Conservation (phyloP, 192 early-diverging fungal genomes). For the Rhizoclosmatium globosum region DNA sequence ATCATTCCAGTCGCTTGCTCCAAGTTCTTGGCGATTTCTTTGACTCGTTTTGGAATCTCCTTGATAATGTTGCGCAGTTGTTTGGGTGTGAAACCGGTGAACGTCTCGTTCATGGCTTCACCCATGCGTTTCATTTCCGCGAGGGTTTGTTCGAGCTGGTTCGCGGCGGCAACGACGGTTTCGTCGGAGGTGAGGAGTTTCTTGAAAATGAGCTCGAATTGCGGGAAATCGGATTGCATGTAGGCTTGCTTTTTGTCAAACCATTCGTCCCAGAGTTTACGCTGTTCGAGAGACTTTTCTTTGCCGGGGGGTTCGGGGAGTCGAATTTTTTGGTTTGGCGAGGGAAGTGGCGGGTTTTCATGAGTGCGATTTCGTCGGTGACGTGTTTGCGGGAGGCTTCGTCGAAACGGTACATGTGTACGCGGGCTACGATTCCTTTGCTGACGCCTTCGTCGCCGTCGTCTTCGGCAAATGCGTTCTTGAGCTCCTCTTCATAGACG, state of each 20-base stretch:
- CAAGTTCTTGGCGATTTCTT: conserved; percentile 51
- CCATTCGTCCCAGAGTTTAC: conserved; percentile 59
- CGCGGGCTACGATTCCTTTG: conserved; percentile 44
- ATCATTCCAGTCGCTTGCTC: conserved; percentile 58
- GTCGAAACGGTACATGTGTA: conserved; percentile 64
- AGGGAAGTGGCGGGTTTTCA: conserved; percentile 55
- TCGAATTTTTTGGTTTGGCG: conserved; percentile 42
- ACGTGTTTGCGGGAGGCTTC: conserved; percentile 46
- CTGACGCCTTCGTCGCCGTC: not conserved
- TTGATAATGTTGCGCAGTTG: conserved; percentile 54
- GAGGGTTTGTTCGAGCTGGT: conserved; percentile 57
- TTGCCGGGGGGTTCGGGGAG: conserved; percentile 49
- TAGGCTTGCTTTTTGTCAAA: conserved; percentile 46
- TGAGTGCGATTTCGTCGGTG: conserved; percentile 54
- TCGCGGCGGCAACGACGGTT: conserved; percentile 33
- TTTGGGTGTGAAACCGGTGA: conserved; percentile 45
- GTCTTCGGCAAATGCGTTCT: conserved; percentile 39
- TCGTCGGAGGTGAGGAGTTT: conserved; percentile 53
- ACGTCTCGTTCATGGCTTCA: conserved; percentile 48
- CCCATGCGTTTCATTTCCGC: conserved; percentile 56
- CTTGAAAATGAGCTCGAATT: conserved; percentile 55
- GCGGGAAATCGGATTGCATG: conserved; percentile 55
- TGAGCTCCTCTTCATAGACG: conserved; percentile 43
- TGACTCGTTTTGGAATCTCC: conserved; percentile 54
- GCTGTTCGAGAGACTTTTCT: conserved; percentile 49